Conservation (phyloP, 768 basidiomycete species). For the Trametes coccinea region DNA sequence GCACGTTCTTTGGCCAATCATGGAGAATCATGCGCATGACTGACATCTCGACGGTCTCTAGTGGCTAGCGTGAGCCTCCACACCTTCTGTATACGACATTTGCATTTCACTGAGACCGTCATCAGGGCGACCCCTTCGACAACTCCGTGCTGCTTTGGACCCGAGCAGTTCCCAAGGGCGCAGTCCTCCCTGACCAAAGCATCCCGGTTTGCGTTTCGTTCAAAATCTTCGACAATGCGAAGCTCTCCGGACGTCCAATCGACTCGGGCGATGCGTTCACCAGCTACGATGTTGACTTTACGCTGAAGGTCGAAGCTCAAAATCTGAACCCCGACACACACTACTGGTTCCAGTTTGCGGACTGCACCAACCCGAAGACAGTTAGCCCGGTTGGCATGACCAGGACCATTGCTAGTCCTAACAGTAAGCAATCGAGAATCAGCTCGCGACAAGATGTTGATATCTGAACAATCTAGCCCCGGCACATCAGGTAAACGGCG, state of each 20-base stretch:
- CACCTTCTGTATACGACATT: neutral
- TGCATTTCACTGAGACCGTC: neutral
- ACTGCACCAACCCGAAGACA: conserved; percentile 48
- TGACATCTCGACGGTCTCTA: conserved; percentile 14
- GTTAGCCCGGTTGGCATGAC: conserved; percentile 52
- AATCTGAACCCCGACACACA: conserved; percentile 50
- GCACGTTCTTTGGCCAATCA: neutral
- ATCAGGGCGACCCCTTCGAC: conserved; percentile 55
- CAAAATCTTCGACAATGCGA: conserved; percentile 42
- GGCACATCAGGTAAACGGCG: conserved; percentile 49
- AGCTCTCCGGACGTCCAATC: conserved; percentile 37
- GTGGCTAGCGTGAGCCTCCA: conserved; percentile 46
- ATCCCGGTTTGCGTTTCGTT: conserved; percentile 53
- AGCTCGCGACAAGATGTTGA: neutral
- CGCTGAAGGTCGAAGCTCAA: conserved; percentile 59
- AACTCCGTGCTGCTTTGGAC: conserved; percentile 60
- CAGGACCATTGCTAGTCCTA: conserved; percentile 47
- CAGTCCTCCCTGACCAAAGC: conserved; percentile 44
- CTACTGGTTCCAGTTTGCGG: conserved; percentile 57
- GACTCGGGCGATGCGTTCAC: conserved; percentile 54
- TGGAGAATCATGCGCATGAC: too few relatives aligned
- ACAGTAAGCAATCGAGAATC: conserved; percentile 38
- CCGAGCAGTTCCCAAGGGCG: conserved; percentile 42
- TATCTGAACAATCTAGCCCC: conserved; percentile 36
- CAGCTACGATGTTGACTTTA: conserved; percentile 58